Percentiles rank a stretch among this genome's conserved stretches.
These are phyloP conservation scores for Selenicereus undatus DNA, from an alignment of 148 eudicot genomes.

Conservation along the genomic window DNA sequence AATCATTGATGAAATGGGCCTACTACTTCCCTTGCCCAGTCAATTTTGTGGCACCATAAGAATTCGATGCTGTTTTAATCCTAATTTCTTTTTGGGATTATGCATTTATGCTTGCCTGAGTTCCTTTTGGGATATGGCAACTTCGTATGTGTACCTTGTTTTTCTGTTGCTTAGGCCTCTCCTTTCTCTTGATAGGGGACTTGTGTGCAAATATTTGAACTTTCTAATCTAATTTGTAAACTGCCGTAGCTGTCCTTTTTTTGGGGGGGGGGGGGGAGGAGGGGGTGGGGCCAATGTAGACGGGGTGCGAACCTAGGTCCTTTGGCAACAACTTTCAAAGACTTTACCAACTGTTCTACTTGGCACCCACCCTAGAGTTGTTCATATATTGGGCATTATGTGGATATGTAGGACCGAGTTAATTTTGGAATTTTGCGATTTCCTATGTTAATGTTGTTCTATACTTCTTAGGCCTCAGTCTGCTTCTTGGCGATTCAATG, in stretches of 20 bases:
- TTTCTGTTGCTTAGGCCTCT: conserved; percentile 37
- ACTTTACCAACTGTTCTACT: no score
- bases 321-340: no score
- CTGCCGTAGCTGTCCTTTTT: not conserved
- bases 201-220: not conserved
- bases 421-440: not conserved
- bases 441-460: not conserved
- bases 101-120: not conserved
- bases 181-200: not conserved
- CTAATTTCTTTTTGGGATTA: not conserved
- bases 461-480: conserved; percentile 43
- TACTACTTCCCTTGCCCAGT: not conserved
- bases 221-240: not conserved
- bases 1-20: not conserved
- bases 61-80: not conserved
- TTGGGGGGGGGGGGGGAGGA: no score
- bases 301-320: no score
- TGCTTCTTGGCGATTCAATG: conserved; percentile 47
- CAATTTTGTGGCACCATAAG: not conserved
- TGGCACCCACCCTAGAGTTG: not conserved
- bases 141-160: not conserved
- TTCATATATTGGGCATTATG: not conserved
- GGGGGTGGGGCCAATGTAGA: no score
- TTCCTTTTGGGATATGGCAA: not conserved
- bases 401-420: not conserved